A percentile compares a stretch with the other conserved stretches of the same genome.
phyloP scores from a whole-genome alignment of 495 filamentous ascomycete species.

The Penicillium cosmopolitanum region DNA sequence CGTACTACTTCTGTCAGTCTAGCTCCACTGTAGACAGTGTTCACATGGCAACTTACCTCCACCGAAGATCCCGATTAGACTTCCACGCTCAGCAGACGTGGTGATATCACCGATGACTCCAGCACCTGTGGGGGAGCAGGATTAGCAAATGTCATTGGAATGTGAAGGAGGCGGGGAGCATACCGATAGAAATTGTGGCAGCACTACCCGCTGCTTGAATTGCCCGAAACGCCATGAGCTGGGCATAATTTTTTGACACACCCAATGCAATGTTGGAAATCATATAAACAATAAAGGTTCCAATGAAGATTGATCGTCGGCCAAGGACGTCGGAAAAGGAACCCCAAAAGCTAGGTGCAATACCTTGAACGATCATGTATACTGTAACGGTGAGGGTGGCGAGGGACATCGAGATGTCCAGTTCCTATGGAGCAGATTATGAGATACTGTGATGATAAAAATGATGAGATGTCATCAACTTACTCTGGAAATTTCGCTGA shows the following conservation, averaged over 20 bases:
- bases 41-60: constrained; percentile 30
- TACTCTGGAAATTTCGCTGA: constrained; percentile 45
- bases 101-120: constrained; percentile 48
- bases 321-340: constrained; percentile 47
- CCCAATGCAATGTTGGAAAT: constrained; percentile 65
- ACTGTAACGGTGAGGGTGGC: constrained; percentile 44
- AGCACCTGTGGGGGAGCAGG: constrained; percentile 27
- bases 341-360: constrained; percentile 49
- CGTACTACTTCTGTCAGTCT: constrained; percentile 25
- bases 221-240: constrained; percentile 64
- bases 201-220: constrained; percentile 66
- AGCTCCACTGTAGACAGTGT: background rate
- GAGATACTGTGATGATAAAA: background rate
- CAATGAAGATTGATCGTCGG: constrained; percentile 44
- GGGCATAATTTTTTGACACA: constrained; percentile 62
- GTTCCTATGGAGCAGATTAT: constrained; percentile 19
- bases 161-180: background rate
- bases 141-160: constrained; percentile 7
- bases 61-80: constrained; percentile 44
- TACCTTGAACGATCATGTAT: constrained; percentile 52
- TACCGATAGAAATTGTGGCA: constrained; percentile 51
- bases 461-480: background rate
- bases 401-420: constrained; percentile 37
- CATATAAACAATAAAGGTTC: constrained; percentile 45
- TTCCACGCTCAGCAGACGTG: constrained; percentile 40